Evolutionary conservation across 2,329 filamentous ascomycete genomes (phyloP), one percentile per base, ranked within the genome.

Genomic region (Fusarium oligoseptatum): DNA sequence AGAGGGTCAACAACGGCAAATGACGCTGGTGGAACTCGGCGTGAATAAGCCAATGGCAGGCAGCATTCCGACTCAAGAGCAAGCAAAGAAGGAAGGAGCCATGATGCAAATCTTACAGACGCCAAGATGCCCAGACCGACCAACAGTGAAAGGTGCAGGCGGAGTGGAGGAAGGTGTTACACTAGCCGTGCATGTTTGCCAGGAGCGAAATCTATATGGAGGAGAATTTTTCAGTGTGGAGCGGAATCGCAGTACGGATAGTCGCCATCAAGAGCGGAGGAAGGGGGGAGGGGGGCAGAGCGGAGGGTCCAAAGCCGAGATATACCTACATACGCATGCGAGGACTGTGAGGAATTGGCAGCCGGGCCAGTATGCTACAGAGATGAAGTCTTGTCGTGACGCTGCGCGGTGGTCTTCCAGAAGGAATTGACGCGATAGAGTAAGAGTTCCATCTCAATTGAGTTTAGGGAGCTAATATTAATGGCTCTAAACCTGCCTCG

Each of bases 41-140:
- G 6, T 41, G 45, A 41, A 17, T 11, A 41, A 20, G 7, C 27
- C 34, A 58, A 39, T 52, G 10, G 3, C 9, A 52, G 48, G 55
- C 3, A 9, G 2, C 32, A 27, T 41, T 12, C 22, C 34, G 36
- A n/a, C 41, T 34, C 15, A 20, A 4, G 36, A 2, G 32, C 8
- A 27, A 6, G 24, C 5, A 32, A 29, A 36, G 58, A 17, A 56
- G 11, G 60, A 56, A 61, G 5, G 48, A 57, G 50, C 27, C 27
- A 39, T 14, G n/a, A 70, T 45, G 36, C 58, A 66, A 50, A 36
- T 61, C 22, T n/a, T 50, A 17, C 55, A 55, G 65, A 73, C 29
- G 72, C 72, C 71, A 68, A 74, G 68, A 75, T 27, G 72, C 72
- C 71, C 64, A 74, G 68, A 60, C 24, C 32, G 0, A 57, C 57